Percentiles rank a stretch among this genome's conserved stretches.
Evolutionary conservation across 441 rosid genomes (phyloP).

Genomic region (Gossypium lobatum): DNA sequence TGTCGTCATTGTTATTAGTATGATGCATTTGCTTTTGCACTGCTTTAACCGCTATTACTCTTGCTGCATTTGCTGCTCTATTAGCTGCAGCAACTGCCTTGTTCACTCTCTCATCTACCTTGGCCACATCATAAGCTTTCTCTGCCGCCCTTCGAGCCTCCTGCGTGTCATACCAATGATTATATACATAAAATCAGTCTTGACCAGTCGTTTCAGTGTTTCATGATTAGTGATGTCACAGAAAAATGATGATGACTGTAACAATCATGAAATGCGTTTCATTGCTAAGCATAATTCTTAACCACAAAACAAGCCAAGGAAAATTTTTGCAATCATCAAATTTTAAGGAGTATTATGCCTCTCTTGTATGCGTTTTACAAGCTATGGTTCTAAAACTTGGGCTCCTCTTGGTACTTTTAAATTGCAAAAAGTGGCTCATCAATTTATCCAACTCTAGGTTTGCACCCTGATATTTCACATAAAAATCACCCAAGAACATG

Average conservation of each 20-base stretch:
- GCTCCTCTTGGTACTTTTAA: background rate
- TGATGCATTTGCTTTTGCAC: slow-evolving; percentile 67
- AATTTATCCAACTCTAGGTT: background rate
- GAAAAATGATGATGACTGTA: background rate
- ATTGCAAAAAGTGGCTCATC: background rate
- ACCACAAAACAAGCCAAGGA: background rate
- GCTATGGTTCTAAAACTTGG: background rate
- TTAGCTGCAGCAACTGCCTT: slow-evolving; percentile 81
- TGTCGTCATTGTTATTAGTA: slow-evolving; percentile 32
- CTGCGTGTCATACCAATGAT: too few species aligned
- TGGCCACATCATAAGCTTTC: slow-evolving; percentile 72
- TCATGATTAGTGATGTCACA: too few species aligned
- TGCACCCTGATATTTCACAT: background rate
- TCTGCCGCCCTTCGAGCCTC: slow-evolving; percentile 80
- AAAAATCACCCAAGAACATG: background rate
- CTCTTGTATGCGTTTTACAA: background rate
- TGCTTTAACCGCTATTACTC: slow-evolving; percentile 80
- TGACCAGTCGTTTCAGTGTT: too few species aligned
- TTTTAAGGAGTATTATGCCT: background rate
- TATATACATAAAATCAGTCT: too few species aligned
- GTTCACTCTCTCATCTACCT: slow-evolving; percentile 88
- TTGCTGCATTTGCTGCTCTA: slow-evolving; percentile 81
- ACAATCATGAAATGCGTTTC: background rate
- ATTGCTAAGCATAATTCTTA: background rate
- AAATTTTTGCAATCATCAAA: background rate